Percentiles rank a stretch among this genome's conserved stretches.
These are phyloP conservation scores for Plectosphaerella cucumerina DNA, from an alignment of 2,329 filamentous ascomycete species.

Conservation along the genomic window DNA sequence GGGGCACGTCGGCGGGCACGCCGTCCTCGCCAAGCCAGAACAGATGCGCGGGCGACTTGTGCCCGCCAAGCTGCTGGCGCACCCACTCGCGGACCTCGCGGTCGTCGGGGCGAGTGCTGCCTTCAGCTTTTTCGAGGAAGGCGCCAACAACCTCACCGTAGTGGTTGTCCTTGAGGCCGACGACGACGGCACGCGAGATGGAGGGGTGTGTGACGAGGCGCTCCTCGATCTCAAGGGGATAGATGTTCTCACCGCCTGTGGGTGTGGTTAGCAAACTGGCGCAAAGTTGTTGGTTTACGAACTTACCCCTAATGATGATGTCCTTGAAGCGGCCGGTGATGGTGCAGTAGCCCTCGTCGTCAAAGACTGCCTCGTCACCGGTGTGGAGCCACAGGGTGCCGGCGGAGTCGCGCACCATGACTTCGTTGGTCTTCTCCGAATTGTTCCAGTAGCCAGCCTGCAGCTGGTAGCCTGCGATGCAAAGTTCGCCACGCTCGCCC, in stretches of 20 bases:
- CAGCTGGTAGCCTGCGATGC: constrained; percentile 73
- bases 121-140: constrained; percentile 46
- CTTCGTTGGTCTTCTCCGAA: constrained; percentile 65
- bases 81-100: constrained; percentile 61
- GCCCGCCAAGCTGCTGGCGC: constrained; percentile 54
- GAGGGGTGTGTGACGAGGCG: constrained; percentile 61
- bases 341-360: constrained; percentile 63
- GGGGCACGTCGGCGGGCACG: constrained; percentile 50
- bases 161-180: constrained; percentile 64
- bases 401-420: constrained; percentile 48
- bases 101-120: constrained; percentile 35
- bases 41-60: constrained; percentile 69
- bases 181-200: constrained; percentile 62
- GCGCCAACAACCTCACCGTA: constrained; percentile 71
- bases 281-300: constrained; percentile 5
- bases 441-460: constrained; percentile 67
- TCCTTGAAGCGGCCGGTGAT: constrained; percentile 78
- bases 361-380: constrained; percentile 66
- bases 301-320: constrained; percentile 66
- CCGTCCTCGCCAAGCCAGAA: constrained; percentile 68
- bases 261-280: constrained; percentile 13
- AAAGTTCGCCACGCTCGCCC: constrained; percentile 68
- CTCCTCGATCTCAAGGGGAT: constrained; percentile 73
- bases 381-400: constrained; percentile 61
- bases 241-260: constrained; percentile 67